Percentiles rank a stretch among this genome's conserved stretches.
Conservation (phyloP, 2,329 filamentous ascomycete genomes). For the Pestalotiopsis sp. region DNA sequence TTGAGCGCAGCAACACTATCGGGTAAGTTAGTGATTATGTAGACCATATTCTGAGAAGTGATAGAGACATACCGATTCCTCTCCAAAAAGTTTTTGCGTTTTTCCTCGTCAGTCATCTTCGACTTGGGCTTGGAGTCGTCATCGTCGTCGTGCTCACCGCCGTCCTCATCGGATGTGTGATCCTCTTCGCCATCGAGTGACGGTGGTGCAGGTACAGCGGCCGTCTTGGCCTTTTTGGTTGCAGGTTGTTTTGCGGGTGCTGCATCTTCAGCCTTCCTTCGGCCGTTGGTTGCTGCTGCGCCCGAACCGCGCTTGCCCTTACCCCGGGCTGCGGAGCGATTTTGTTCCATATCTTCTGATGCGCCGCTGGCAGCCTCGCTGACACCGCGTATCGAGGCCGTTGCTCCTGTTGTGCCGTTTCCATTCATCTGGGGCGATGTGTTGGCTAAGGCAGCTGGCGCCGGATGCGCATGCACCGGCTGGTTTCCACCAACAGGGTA, state of each 20-base stretch:
- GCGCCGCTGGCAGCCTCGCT: conserved; percentile 71
- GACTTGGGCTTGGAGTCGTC: conserved; percentile 61
- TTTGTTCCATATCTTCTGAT: conserved; percentile 73
- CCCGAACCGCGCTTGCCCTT: conserved; percentile 69
- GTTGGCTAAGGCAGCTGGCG: conserved; percentile 38
- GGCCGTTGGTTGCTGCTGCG: conserved; percentile 58
- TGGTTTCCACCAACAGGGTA: conserved; percentile 50
- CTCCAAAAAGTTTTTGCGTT: conserved; percentile 96
- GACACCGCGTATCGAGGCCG: conserved; percentile 52
- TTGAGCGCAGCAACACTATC: conserved; percentile 91
- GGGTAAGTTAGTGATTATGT: conserved; percentile 14
- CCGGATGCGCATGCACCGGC: conserved; percentile 52
- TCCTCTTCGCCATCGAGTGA: conserved; percentile 41
- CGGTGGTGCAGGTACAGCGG: conserved; percentile 13
- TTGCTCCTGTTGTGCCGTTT: conserved; percentile 47
- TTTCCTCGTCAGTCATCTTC: conserved; percentile 99
- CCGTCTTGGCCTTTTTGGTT: conserved; percentile 71
- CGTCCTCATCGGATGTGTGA: conserved; percentile 55
- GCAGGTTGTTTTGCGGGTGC: conserved; percentile 62
- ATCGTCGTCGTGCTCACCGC: conserved; percentile 50
- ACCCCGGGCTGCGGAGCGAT: conserved; percentile 64
- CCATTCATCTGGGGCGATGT: conserved; percentile 55
- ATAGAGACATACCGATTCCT: conserved; percentile 76
- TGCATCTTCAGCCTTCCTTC: conserved; percentile 75
- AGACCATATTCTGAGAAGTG: background rate